Percentiles rank a stretch among this genome's conserved stretches.
These are phyloP conservation scores for Nigrospora osmanthi DNA, from an alignment of 2,329 filamentous ascomycete species.

Conservation along the genomic window DNA sequence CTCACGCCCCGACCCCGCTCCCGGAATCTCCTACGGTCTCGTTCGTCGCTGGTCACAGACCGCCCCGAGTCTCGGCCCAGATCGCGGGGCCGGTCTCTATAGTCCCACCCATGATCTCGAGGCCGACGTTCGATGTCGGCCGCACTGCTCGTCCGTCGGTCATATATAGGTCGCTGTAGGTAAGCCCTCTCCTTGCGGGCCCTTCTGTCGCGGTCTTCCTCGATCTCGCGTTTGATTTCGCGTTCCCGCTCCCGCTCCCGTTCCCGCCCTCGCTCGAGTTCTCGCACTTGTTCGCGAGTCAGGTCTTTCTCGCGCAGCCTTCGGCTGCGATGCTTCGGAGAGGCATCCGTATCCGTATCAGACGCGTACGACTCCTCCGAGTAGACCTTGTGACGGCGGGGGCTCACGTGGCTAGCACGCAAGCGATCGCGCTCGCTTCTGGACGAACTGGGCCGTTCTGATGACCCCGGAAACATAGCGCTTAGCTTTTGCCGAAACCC, in stretches of 20 bases:
- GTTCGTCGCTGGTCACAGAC: slow-evolving; percentile 16
- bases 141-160: slow-evolving; percentile 21
- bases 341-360: slow-evolving; percentile 16
- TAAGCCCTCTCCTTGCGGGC: slow-evolving; percentile 16
- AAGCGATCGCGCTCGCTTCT: slow-evolving; percentile 16
- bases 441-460: slow-evolving; percentile 19
- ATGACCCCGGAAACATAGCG: slow-evolving; percentile 16
- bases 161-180: slow-evolving; percentile 12
- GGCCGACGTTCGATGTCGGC: slow-evolving; percentile 16
- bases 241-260: slow-evolving; percentile 14
- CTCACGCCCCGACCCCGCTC: slow-evolving; percentile 12
- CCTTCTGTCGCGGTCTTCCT: slow-evolving; percentile 16
- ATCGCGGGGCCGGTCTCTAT: slow-evolving; percentile 6
- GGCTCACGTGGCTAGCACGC: slow-evolving; percentile 12
- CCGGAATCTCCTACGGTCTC: slow-evolving; percentile 12
- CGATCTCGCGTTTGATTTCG: slow-evolving; percentile 1
- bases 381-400: slow-evolving; percentile 15
- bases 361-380: slow-evolving; percentile 19
- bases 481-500: slow-evolving; percentile 16
- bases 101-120: slow-evolving; percentile 16
- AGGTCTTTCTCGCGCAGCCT: slow-evolving; percentile 4
- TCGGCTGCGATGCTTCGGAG: slow-evolving; percentile 11
- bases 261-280: slow-evolving; percentile 13
- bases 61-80: slow-evolving; percentile 9
- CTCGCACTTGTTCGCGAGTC: slow-evolving; percentile 11